Percentiles rank a stretch among this genome's conserved stretches.
Evolutionary conservation across 1,284 basidiomycete species (phyloP).

Genomic region (Sutorius eximius): DNA sequence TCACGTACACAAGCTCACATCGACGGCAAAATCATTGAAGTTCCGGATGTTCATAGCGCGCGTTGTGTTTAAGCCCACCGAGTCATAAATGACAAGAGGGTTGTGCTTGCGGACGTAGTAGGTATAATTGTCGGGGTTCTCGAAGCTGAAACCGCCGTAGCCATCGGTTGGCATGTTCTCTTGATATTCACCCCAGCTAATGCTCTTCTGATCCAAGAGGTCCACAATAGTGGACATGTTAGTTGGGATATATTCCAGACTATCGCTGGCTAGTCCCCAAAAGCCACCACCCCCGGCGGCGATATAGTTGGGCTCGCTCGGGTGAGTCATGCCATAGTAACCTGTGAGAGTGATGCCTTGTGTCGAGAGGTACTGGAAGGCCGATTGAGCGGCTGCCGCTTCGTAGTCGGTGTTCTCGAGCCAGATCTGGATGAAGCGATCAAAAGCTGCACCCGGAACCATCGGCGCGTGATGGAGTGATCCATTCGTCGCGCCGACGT

Average conservation of each 20-base stretch:
- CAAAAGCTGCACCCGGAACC: constrained; percentile 46
- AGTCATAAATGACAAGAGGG: constrained; percentile 55
- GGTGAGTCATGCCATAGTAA: constrained; percentile 61
- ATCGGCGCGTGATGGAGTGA: constrained; percentile 22
- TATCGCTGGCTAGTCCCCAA: constrained; percentile 54
- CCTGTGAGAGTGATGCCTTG: constrained; percentile 54
- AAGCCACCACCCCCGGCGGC: constrained; percentile 55
- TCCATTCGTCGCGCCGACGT: constrained; percentile 26
- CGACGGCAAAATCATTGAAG: constrained; percentile 59
- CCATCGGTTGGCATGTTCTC: constrained; percentile 63
- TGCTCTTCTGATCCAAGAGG: constrained; percentile 57
- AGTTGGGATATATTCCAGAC: constrained; percentile 34
- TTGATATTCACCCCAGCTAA: constrained; percentile 57
- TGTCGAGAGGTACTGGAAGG: constrained; percentile 50
- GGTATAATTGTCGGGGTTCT: constrained; percentile 42
- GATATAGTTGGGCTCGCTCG: constrained; percentile 65
- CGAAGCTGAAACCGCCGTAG: constrained; percentile 48
- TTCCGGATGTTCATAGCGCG: constrained; percentile 56
- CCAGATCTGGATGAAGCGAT: constrained; percentile 54
- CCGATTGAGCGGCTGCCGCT: constrained; percentile 33
- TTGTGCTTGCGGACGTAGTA: constrained; percentile 64
- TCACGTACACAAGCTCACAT: constrained; percentile 47
- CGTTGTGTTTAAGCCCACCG: constrained; percentile 40
- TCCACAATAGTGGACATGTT: constrained; percentile 64
- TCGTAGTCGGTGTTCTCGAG: constrained; percentile 58